These are phyloP conservation scores for Podaxis sp. DNA, from an alignment of 768 basidiomycete genomes.

Conservation along the genomic window DNA sequence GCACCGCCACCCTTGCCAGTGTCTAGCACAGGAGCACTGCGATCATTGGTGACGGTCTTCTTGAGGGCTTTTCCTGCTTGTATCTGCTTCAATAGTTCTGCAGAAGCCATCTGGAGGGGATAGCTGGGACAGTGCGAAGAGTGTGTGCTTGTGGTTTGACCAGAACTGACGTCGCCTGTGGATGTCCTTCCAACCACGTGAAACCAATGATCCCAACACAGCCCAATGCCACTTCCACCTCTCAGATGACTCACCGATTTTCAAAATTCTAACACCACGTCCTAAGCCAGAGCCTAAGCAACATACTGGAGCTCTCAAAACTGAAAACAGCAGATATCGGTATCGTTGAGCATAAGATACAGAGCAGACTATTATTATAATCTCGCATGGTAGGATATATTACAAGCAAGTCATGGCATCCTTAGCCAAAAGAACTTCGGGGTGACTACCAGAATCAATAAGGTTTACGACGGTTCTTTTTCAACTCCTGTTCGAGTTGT, in stretches of 20 bases:
- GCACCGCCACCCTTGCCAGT: conserved; percentile 39
- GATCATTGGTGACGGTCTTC: conserved; percentile 82
- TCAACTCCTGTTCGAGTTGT: conserved; percentile 85
- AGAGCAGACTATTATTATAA: neutral
- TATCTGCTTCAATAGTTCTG: conserved; percentile 76
- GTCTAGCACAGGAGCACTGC: conserved; percentile 68
- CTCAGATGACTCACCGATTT: too few species aligned
- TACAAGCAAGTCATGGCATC: neutral
- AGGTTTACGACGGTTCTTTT: conserved; percentile 89
- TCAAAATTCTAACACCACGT: too few species aligned
- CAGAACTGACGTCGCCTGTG: neutral
- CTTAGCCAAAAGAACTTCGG: neutral
- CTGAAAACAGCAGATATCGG: too few species aligned
- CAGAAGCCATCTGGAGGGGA: conserved; percentile 57
- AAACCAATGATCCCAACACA: too few species aligned
- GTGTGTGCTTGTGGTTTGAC: neutral
- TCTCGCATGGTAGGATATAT: neutral
- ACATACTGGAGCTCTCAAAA: too few species aligned
- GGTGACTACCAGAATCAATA: conserved; percentile 44
- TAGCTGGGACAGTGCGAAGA: conserved; percentile 1
- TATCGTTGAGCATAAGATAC: too few species aligned
- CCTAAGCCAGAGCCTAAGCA: too few species aligned
- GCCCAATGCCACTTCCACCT: too few species aligned
- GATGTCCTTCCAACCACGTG: too few species aligned
- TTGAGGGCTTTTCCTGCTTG: conserved; percentile 81